phyloP scores from a whole-genome alignment of 2,329 filamentous ascomycete species.

The Apiospora malaysiana region DNA sequence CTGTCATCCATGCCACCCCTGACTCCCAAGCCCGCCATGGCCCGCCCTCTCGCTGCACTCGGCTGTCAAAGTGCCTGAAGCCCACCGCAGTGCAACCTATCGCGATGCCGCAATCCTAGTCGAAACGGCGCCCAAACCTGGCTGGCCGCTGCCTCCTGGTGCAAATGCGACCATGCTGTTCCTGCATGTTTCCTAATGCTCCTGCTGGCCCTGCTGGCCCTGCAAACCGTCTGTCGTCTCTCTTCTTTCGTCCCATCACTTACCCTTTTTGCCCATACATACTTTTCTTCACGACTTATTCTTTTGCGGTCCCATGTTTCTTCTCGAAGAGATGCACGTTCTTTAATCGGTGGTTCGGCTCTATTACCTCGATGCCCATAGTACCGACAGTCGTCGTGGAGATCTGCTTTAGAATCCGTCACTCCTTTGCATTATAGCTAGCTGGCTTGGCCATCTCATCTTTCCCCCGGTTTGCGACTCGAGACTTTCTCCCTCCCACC shows the following conservation, averaged over 20 bases:
- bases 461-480: slow-evolving; percentile 26
- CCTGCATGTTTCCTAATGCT: slow-evolving; percentile 19
- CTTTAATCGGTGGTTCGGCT: slow-evolving; percentile 11
- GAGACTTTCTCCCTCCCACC: slow-evolving; percentile 29
- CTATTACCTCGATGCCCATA: slow-evolving; percentile 12
- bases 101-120: slow-evolving; percentile 24
- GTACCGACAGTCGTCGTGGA: slow-evolving; percentile 18
- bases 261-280: background rate
- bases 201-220: slow-evolving; percentile 13
- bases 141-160: background rate
- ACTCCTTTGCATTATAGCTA: slow-evolving; percentile 23
- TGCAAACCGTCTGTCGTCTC: slow-evolving; percentile 9
- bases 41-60: background rate
- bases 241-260: slow-evolving; percentile 13
- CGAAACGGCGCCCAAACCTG: slow-evolving; percentile 27
- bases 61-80: slow-evolving; percentile 23
- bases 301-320: slow-evolving; percentile 18
- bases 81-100: slow-evolving; percentile 27
- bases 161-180: slow-evolving; percentile 8
- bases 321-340: slow-evolving; percentile 17
- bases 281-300: background rate
- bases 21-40: background rate
- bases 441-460: slow-evolving; percentile 30
- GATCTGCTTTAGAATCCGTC: background rate
- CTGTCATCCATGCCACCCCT: slow-evolving; percentile 12